Base-by-base conservation (phyloP, 2,329 filamentous ascomycete species). In the Arthrobotrys pseudoclavata region DNA sequence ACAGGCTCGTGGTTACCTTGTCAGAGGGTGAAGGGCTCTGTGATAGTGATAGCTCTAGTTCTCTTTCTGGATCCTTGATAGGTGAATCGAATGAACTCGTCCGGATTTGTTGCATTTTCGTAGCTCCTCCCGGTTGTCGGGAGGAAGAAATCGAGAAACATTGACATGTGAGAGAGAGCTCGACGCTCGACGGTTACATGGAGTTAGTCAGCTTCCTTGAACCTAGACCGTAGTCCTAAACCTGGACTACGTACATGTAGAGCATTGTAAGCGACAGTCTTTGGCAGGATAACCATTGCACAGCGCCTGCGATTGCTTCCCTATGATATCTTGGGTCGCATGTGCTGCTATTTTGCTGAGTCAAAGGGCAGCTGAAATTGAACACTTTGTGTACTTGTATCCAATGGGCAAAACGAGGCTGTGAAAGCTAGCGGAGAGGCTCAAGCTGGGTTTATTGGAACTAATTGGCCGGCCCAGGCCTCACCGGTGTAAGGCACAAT, bases 361-460 rank as follows among this genome's bases (percentile, higher is more conserved):
- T 63, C 57, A 63, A 63, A 71, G 18, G 47, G 68, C 68, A 71
- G 68, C 68, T 71, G 69, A 64, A 48, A 29, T 64, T 48, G 55
- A 24, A 45, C 48, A 60, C 50, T 47, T 40, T 48, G 15, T 61
- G 66, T 29, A 40, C 68, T 9, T 40, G 29, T 22, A 60, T 26
- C 60, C 60, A 72, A 72, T 72, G 48, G 69, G 24, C 42, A 45
- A 22, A 47, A 20, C 69, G 69, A 60, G 69, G 69, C 69, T 72
- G 69, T 64, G 53, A 34, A 20, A 22, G 15, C 3, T 18, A 62
- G 47, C 34, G 18, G 55, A 42, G 69, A 72, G 69, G 69, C 69
- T 72, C 69, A 60, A 40, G 24, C 24, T 63, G 3, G 37, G 24
- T 62, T 37, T 0, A 63, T 63, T 48, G 60, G 42, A 31, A 63